Base-by-base conservation (phyloP, 2,329 filamentous ascomycete species). In the Catunica adiposa region DNA sequence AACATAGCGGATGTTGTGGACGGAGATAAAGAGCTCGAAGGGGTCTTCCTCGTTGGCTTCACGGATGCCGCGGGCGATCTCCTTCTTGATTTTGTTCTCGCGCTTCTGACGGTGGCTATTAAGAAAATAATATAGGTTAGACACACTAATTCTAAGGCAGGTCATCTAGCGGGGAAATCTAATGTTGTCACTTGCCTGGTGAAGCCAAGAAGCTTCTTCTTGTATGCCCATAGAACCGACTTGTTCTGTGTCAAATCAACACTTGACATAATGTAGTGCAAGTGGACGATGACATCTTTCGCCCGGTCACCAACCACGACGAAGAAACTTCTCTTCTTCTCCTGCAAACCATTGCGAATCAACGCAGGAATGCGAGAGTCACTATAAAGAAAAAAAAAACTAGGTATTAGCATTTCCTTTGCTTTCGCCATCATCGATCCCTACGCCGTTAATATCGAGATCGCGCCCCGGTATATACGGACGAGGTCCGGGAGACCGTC, bases 291-390 rank as follows among this genome's bases (percentile, higher is more conserved):
- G 63, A 90, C 88, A 75, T 98, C 92, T 69, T 98, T 98, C 62
- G 89, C 82, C 58, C 82, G 81, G 69, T 98, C 89, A 65, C 92
- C 92, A 48, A 98, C 90, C 23, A 98, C 83, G 57, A 98, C 87
- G 70, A 98, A 94, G 74, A 98, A 96, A 72, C 86, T 94, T 69
- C 92, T 81, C 74, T 97, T 97, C 79, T 95, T 96, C 69, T 96
- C 89, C 69, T 86, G 87, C 60, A 89, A 76, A 61, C 86, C 85
- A 84, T 95, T 96, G 67, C 83, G 81, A 65, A 96, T 90, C 63
- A 96, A 81, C 68, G 89, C 83, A 59, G 84, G 86, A 64, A 96
- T 94, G 69, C 89, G 86, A 71, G 86, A 85, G 70, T 95, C 89
- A 66, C 87, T 89, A 61, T 31, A 34, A 31, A 57, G 37, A 9